Percentiles rank a stretch among this genome's conserved stretches.
Conservation (phyloP, 352 stramenopile genomes). For the Globisporangium yorkense region DNA sequence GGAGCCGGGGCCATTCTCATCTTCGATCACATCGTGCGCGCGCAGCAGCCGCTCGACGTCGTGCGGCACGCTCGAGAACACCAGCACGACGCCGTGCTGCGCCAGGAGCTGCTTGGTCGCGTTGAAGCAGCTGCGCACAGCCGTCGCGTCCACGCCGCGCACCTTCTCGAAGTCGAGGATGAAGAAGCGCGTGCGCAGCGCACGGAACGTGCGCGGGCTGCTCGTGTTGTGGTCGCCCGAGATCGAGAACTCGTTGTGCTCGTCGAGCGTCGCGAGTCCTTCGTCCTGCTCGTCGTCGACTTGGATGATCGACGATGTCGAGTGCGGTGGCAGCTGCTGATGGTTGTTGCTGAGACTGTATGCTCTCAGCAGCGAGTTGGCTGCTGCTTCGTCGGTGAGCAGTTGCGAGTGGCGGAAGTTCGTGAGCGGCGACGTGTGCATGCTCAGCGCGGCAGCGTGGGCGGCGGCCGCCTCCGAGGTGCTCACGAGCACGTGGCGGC, state of each 20-base stretch:
- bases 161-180: slow-evolving; percentile 89
- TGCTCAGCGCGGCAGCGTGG: slow-evolving; percentile 4
- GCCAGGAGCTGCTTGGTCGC: slow-evolving; percentile 75
- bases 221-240: slow-evolving; percentile 14
- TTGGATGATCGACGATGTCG: not conserved
- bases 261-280: slow-evolving; percentile 56
- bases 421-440: slow-evolving; percentile 8
- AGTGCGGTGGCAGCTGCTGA: not conserved
- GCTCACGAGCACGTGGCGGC: slow-evolving; percentile 73
- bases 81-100: slow-evolving; percentile 69
- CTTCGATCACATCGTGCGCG: slow-evolving; percentile 76
- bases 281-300: slow-evolving; percentile 17
- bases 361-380: not conserved
- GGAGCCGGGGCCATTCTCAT: slow-evolving; percentile 38
- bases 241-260: slow-evolving; percentile 28
- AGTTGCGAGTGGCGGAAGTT: slow-evolving; percentile 10
- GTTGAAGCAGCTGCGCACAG: slow-evolving; percentile 84
- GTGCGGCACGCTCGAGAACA: slow-evolving; percentile 68
- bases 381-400: not conserved
- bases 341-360: not conserved
- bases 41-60: slow-evolving; percentile 68
- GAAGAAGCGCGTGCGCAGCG: slow-evolving; percentile 77
- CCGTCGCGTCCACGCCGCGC: slow-evolving; percentile 85
- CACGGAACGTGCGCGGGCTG: slow-evolving; percentile 36
- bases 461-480: slow-evolving; percentile 13